Conservation (phyloP, 352 stramenopile genomes). For the Globisporangium spinosum region DNA sequence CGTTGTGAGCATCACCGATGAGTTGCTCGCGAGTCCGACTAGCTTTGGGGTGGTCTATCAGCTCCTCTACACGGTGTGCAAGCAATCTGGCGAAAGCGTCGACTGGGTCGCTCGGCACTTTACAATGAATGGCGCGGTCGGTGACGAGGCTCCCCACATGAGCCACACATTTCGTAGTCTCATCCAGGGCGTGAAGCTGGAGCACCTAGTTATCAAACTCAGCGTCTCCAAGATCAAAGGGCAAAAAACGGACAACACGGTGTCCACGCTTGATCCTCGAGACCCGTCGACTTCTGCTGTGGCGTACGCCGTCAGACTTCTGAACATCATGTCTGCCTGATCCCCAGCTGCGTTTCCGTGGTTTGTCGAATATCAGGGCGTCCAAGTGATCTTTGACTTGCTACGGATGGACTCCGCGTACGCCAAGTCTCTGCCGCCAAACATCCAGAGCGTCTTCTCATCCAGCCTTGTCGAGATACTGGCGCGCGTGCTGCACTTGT, state of each 20-base stretch:
- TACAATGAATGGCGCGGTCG: not conserved
- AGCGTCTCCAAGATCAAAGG: conserved; percentile 7
- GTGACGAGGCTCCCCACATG: not conserved
- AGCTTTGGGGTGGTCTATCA: conserved; percentile 11
- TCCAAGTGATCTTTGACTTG: conserved; percentile 13
- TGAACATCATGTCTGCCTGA: not conserved
- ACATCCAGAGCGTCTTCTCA: not conserved
- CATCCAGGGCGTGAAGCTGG: conserved; percentile 1
- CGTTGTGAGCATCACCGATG: conserved; percentile 6
- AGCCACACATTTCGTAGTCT: conserved; percentile 4
- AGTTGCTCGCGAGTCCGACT: conserved; percentile 2
- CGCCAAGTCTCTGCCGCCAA: not conserved
- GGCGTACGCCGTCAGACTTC: conserved; percentile 11
- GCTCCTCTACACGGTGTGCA: conserved; percentile 14
- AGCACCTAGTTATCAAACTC: conserved; percentile 9
- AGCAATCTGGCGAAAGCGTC: not conserved
- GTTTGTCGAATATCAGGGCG: conserved; percentile 7
- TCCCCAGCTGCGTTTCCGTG: conserved; percentile 1
- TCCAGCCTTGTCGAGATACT: conserved; percentile 1
- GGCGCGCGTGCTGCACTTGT: not conserved
- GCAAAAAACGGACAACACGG: conserved; percentile 8
- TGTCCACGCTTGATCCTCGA: conserved; percentile 17
- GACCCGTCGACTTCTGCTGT: conserved; percentile 10
- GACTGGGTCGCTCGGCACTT: conserved; percentile 10
- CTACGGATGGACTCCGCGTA: conserved; percentile 4